Conservation (phyloP, 495 filamentous ascomycete genomes). For the Tuber indicum region DNA sequence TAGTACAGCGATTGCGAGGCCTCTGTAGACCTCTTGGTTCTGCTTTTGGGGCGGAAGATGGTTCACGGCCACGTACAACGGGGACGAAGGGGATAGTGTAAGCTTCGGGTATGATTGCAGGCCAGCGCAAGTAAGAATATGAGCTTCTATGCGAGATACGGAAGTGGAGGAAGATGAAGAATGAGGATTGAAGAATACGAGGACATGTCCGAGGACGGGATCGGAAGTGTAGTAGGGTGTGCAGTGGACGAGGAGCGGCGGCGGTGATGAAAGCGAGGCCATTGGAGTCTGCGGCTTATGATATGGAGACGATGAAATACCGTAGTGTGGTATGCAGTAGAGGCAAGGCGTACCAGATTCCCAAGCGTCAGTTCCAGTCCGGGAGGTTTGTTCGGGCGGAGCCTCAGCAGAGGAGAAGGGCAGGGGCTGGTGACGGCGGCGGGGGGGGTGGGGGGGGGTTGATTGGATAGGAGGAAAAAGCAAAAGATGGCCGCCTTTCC, state of each 20-base stretch:
- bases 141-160: constrained; percentile 75
- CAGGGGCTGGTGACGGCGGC: neutral
- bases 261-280: constrained; percentile 39
- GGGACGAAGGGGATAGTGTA: constrained; percentile 85
- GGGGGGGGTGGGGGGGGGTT: neutral
- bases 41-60: constrained; percentile 79
- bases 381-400: neutral
- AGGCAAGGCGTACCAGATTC: neutral
- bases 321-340: neutral
- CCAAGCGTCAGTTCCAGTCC: neutral
- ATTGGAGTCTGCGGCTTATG: constrained; percentile 23
- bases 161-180: constrained; percentile 25
- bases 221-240: constrained; percentile 39
- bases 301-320: constrained; percentile 7
- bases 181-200: constrained; percentile 37
- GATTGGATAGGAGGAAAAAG: neutral
- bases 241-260: constrained; percentile 35
- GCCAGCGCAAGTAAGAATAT: constrained; percentile 82
- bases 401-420: neutral
- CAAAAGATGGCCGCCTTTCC: neutral
- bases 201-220: constrained; percentile 38
- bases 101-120: constrained; percentile 82
- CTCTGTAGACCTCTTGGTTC: constrained; percentile 82
- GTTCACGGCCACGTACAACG: constrained; percentile 86
- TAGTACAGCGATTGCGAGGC: constrained; percentile 79